Conservation (phyloP, 352 stramenopile genomes). For the Pythium pectinolyticum region DNA sequence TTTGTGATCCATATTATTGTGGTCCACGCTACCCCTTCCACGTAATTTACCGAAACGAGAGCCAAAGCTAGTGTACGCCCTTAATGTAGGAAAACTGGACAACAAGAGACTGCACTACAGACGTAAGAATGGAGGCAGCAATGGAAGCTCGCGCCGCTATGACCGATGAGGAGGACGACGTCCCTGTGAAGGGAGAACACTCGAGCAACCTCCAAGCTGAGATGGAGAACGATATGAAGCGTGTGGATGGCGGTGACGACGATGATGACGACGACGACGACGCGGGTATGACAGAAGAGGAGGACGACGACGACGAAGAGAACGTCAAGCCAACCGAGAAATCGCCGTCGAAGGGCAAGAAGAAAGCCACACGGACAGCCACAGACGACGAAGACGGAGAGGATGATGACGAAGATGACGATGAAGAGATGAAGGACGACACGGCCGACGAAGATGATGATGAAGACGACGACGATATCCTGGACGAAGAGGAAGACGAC, state of each 20-base stretch:
- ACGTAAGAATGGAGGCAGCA: constrained; percentile 13
- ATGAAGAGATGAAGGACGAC: constrained; percentile 54
- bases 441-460: constrained; percentile 30
- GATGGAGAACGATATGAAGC: constrained; percentile 19
- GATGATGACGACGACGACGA: constrained; percentile 50
- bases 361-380: constrained; percentile 25
- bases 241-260: constrained; percentile 40
- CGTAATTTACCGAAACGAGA: not conserved
- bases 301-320: constrained; percentile 39
- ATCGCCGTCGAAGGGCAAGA: constrained; percentile 28
- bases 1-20: no score
- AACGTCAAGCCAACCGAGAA: not conserved
- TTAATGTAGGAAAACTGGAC: not conserved
- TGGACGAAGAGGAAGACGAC: constrained; percentile 26
- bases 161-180: constrained; percentile 27
- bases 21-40: no score
- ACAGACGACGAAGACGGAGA: constrained; percentile 27
- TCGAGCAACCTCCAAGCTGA: constrained; percentile 6
- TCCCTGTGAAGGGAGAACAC: constrained; percentile 7
- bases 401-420: constrained; percentile 40
- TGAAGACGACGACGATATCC: constrained; percentile 37
- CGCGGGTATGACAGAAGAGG: constrained; percentile 50
- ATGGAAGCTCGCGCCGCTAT: constrained; percentile 13
- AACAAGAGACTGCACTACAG: not conserved
- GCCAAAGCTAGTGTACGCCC: not conserved